Base-by-base conservation (phyloP, 2,329 filamentous ascomycete genomes). In the Fusarium sp. region DNA sequence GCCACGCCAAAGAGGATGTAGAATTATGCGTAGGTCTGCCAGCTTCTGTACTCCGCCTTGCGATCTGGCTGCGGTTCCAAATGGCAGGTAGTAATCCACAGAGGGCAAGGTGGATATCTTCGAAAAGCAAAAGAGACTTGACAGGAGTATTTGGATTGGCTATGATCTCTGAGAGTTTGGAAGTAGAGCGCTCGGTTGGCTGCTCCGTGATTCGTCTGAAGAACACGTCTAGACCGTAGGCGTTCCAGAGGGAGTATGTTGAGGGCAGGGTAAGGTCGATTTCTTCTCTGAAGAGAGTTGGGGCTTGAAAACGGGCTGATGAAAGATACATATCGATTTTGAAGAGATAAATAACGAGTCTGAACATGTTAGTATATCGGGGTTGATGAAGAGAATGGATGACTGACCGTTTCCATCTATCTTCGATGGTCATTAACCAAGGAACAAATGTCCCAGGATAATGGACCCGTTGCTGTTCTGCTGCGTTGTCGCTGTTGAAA, bases 271-370 rank as follows among this genome's bases (percentile, higher is more conserved):
- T 68, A 7, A 79, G 67, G 15, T 80, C 75, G 1, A 83, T 62
- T 53, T 83, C 81, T 57, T 81, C 78, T 2, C 75, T 57, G 7
- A 74, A 72, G 0, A 82, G 56, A 0, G 75, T 51, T 0, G 76
- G 72, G 2, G 79, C 72, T 45, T 81, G 53, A 70, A 71, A 56
- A 52, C 76, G 32, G 73, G 69, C 9, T 76, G 67, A 30, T 1
- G 78, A 78, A 9, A 82, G 47, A 30, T 79, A 81, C 0, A 72
- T 50, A 57, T 83, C 81, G 25, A 82, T 69, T 52, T 81, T 81
- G 56, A 79, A 78, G 1, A 80, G 62, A 25, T 70, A 74, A 3
- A 71, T 41, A 3, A 77, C 75, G 9, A 82, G 53, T 48, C 80
- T 82, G 11, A 0, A 37, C 5, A 13, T 0, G 22, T 68, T 19